phyloP scores from a whole-genome alignment of 352 stramenopile species.

The Globisporangium mamillatum region DNA sequence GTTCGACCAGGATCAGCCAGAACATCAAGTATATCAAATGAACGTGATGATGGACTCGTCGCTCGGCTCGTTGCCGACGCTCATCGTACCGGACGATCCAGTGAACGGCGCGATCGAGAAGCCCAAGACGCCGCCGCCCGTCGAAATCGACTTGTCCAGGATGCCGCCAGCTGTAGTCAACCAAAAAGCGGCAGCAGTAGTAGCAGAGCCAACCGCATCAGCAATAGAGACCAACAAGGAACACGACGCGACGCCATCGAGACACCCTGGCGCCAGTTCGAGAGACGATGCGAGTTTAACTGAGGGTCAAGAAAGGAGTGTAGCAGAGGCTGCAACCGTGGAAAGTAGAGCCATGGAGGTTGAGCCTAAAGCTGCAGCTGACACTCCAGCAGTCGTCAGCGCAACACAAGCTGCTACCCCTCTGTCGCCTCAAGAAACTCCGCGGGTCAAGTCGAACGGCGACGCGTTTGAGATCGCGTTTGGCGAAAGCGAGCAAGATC shows the following conservation, averaged over 20 bases:
- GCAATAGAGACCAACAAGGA: not conserved
- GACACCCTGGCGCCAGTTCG: too few relatives aligned
- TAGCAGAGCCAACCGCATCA: not conserved
- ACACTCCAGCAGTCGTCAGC: not conserved
- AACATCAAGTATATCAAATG: not conserved
- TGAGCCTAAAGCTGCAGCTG: not conserved
- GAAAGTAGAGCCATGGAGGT: not conserved
- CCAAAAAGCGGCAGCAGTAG: constrained; percentile 3
- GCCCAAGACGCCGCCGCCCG: constrained; percentile 48
- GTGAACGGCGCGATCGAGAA: constrained; percentile 61
- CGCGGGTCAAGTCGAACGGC: not conserved
- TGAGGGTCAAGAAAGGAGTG: too few relatives aligned
- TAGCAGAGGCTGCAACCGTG: too few relatives aligned
- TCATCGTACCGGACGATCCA: constrained; percentile 71
- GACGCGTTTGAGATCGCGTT: constrained; percentile 17
- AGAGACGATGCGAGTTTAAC: too few relatives aligned
- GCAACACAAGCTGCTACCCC: not conserved
- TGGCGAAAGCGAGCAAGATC: constrained; percentile 12
- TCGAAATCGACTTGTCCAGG: constrained; percentile 21
- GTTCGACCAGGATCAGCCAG: not conserved
- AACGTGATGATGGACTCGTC: constrained; percentile 20
- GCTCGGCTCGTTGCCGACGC: constrained; percentile 47
- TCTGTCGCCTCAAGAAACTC: not conserved
- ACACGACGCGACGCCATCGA: not conserved
- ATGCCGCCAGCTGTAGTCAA: constrained; percentile 6